Base-by-base conservation (phyloP, 208 protist species). In the Tritrichomonas musculus region DNA sequence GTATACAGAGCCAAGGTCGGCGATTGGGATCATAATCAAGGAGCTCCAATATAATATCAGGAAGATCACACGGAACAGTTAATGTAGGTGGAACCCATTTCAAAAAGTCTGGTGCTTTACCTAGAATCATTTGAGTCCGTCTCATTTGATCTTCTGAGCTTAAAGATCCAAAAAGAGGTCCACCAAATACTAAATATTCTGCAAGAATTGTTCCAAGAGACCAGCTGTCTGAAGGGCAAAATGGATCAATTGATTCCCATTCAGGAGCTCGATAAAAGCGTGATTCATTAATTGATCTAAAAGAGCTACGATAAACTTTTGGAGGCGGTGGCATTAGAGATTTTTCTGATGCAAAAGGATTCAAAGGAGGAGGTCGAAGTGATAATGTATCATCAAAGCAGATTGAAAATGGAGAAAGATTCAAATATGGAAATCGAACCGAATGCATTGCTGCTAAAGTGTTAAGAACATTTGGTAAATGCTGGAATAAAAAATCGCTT, bases 341-440 rank as follows among this genome's bases (percentile, higher is more conserved):
- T 36, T 88, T 88, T 50, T 25, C 47, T 41, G 77, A 88, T 36
- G 77, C 8, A 36, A 53, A 88, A 57, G 77, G 77, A 53, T 57
- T 88, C 33, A 88, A 50, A 17, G 77, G 47, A 39, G 77, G 77
- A 22, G 77, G 77, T 5, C 77, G 41, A 1, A 88, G 30, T 22
- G 27, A 57, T 11, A 88, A 57, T 14, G 47, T 27, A 88, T 47
- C 77, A 50, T 88, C 77, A 88, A 88, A 41, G 20, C 33, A 44
- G 13, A 88, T 88, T 60, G 77, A 53, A 50, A 88, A 88, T 60
- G 77, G 77, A 5, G 77, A 88, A 39, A 88, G 20, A 88, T 88
- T 88, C 30, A 88, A 36, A 57, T 88, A 88, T 39, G 77, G 17
- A 50, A 88, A 88, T 25, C 47, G 33, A 53, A 88, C 77, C 39